Conservation (phyloP, 768 basidiomycete species). For the Xerocomus spinulosus region DNA sequence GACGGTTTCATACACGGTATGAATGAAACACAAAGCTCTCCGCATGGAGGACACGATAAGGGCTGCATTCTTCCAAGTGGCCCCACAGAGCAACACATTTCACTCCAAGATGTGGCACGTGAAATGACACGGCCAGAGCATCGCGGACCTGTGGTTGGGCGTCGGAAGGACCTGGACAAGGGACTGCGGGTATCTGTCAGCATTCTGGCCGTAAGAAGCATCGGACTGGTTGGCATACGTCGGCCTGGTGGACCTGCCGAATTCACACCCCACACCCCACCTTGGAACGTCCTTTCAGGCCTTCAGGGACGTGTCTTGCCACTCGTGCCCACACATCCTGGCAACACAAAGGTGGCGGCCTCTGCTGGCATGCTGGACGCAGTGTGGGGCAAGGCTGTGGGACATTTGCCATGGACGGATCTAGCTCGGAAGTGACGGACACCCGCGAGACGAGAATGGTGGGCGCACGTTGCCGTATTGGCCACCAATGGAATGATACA, state of each 20-base stretch:
- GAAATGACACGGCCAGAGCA: constrained; percentile 7
- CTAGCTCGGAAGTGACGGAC: constrained; percentile 16
- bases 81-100: constrained; percentile 3
- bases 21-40: constrained; percentile 1
- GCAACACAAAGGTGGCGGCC: constrained; percentile 23
- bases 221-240: constrained; percentile 2
- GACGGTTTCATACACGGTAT: constrained; percentile 9
- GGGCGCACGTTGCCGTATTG: too few relatives aligned
- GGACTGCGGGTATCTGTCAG: constrained; percentile 6
- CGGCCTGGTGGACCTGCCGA: background rate
- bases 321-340: constrained; percentile 8
- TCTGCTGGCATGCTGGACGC: constrained; percentile 23
- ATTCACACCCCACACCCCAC: background rate
- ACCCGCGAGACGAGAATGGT: constrained; percentile 9
- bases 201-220: constrained; percentile 10
- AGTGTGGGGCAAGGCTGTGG: constrained; percentile 27
- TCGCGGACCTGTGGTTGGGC: constrained; percentile 3
- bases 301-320: too few relatives aligned
- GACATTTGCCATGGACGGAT: constrained; percentile 18
- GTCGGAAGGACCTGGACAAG: constrained; percentile 1
- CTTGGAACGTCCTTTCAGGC: constrained; percentile 3
- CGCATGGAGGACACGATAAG: background rate
- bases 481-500: too few relatives aligned
- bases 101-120: background rate
- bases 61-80: too few relatives aligned